Conservation (phyloP, 2,329 filamentous ascomycete species). For the Boeremia exigua region DNA sequence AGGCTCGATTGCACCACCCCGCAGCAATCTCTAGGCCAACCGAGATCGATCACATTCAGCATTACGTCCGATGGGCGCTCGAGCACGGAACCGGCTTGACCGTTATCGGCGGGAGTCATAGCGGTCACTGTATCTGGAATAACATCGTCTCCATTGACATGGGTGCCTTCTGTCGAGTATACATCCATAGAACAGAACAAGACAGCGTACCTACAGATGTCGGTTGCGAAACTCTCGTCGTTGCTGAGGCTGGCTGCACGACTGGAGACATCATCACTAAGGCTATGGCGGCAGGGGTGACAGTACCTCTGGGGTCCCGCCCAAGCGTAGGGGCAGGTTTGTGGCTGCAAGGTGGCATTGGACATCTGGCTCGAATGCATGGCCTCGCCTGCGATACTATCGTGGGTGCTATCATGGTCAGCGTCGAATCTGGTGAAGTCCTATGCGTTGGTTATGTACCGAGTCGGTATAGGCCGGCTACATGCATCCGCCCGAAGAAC, state of each 20-base stretch:
- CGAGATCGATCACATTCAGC: slow-evolving; percentile 57
- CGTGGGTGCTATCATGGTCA: slow-evolving; percentile 65
- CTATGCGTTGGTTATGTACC: slow-evolving; percentile 62
- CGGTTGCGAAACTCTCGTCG: slow-evolving; percentile 20
- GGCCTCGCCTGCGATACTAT: slow-evolving; percentile 67
- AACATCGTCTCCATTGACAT: slow-evolving; percentile 65
- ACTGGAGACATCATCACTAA: slow-evolving; percentile 60
- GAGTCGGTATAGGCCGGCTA: slow-evolving; percentile 39
- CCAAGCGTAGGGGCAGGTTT: slow-evolving; percentile 68
- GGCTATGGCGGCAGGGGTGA: slow-evolving; percentile 56
- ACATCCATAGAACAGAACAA: slow-evolving; percentile 45
- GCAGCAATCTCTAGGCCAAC: slow-evolving; percentile 57
- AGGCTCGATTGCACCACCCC: slow-evolving; percentile 56
- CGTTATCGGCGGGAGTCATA: slow-evolving; percentile 65
- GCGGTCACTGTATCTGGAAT: slow-evolving; percentile 62
- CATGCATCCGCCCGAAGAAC: slow-evolving; percentile 48
- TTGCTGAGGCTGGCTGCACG: slow-evolving; percentile 58
- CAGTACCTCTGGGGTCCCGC: slow-evolving; percentile 65
- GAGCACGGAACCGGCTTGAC: slow-evolving; percentile 55
- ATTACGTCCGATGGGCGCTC: slow-evolving; percentile 64
- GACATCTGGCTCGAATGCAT: slow-evolving; percentile 61
- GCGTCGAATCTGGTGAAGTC: slow-evolving; percentile 56
- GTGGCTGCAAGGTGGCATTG: slow-evolving; percentile 71
- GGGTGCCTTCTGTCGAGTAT: slow-evolving; percentile 60
- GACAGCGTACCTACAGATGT: slow-evolving; percentile 18